Base-by-base conservation (phyloP, 1,139 yeast species). In the Taphrina wiesneri region DNA sequence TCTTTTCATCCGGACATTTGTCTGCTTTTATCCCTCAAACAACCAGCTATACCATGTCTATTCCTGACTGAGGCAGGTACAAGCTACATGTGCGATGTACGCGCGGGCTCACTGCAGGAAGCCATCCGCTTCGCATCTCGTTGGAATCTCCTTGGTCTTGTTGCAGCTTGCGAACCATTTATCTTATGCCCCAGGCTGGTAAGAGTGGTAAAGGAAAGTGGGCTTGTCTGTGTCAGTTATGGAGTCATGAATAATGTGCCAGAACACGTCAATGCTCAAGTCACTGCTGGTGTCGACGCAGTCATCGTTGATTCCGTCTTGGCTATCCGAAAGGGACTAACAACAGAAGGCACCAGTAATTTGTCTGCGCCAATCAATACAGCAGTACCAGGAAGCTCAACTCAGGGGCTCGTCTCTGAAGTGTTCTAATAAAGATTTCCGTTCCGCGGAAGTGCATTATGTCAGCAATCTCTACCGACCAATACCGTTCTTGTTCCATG, bases 1-100 rank as follows among this genome's bases (percentile, higher is more conserved):
- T 88, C 96, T 2, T 93, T 93, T 81, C 96, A 93, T 74, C 99
- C 99, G 0, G 98, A 93, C 75, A 83, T 91, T 41, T 93, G 98
- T 76, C 78, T 90, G 67, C 80, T 91, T 80, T 80, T 93, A 62
- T 88, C 97, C 0, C 78, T 92, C 76, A 93, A 93, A 76, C 98
- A 93, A 67, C 98, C 98, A 32, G 85, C 95, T 0, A 88, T 92
- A 71, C 76, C 76, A 11, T 88, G 91, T 69, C 81, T 93, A 73
- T 93, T 87, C 74, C 80, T 93, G 72, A 91, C 98, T 0, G 98
- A 93, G 74, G 83, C 90, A 0, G 98, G 98, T 6, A 86, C 96
- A 0, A 78, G 82, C 7, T 76, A 76, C 25, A 90, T 91, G 96
- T 92, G 96, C 0, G 99, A 93, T 76, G 83, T 89, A 23, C 81